Evolutionary conservation across 805 yeast genomes (phyloP), one percentile per base, ranked within the genome.

Genomic region (Candida railenensis): DNA sequence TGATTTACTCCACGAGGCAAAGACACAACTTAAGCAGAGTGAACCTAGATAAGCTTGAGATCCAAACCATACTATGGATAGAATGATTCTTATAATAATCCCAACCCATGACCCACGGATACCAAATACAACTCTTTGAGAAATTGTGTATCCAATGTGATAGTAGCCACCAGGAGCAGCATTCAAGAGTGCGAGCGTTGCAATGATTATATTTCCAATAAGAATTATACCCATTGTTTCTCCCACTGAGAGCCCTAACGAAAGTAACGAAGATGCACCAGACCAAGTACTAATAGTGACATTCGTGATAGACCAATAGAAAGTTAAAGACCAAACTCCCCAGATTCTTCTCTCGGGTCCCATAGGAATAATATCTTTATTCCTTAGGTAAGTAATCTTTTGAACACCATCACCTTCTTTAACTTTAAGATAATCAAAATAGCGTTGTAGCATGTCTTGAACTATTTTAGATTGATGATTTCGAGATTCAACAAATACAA

Each of bases 101-200:
- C 75, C 77, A 22, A 77, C 45, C 38, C 58, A 64, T 3, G 76
- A 66, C 2, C 81, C 80, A 48, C 65, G 58, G 33, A 75, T 62
- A 8, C 83, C 83, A 61, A 73, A 78, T 0, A 73, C 60, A 40
- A 69, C 65, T 42, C 82, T 58, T 20, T 69, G 62, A 43, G 65
- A 65, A 9, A 78, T 66, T 2, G 82, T 71, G 51, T 66, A 78
- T 1, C 82, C 81, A 37, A 78, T 65, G 56, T 77, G 81, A 65
- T 73, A 78, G 40, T 75, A 71, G 15, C 62, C 56, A 38, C 83
- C 83, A 0, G 76, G 79, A 43, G 64, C 68, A 16, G 78, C 71
- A 54, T 76, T 77, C 11, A 76, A 67, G 34, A 74, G 52, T 14
- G 82, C 74, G 47, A 72, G 67, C 3, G 64, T 15, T 37, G 73